Conservation (phyloP, 2,329 filamentous ascomycete species). For the Botryotinia globosa region DNA sequence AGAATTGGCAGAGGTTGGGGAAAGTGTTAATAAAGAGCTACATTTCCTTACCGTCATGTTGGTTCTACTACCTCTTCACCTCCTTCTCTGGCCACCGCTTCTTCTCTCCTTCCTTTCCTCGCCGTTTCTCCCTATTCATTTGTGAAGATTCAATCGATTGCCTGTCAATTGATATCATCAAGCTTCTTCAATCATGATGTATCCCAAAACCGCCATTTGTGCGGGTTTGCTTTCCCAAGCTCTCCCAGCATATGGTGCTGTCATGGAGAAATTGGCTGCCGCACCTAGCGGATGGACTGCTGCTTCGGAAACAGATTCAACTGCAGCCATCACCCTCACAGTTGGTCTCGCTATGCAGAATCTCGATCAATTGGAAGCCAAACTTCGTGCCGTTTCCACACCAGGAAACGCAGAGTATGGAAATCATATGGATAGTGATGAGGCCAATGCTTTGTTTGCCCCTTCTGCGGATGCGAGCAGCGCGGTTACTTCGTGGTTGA, state of each 20-base stretch:
- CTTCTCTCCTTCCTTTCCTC: not conserved
- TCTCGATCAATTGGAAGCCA: conserved; percentile 44
- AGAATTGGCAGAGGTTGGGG: not conserved
- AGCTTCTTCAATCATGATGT: conserved; percentile 17
- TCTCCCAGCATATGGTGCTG: conserved; percentile 7
- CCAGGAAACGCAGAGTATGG: conserved; percentile 53
- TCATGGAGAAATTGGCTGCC: conserved; percentile 23
- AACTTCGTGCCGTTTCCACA: conserved; percentile 46
- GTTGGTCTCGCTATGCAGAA: conserved; percentile 47
- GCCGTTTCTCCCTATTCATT: not conserved
- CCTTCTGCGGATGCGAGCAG: conserved; percentile 49
- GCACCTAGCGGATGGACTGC: conserved; percentile 28
- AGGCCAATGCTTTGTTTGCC: conserved; percentile 52
- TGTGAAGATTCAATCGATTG: not conserved
- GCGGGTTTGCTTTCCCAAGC: conserved; percentile 19
- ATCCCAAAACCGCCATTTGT: conserved; percentile 10
- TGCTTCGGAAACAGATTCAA: conserved; percentile 13
- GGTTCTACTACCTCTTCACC: not conserved
- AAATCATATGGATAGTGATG: conserved; percentile 48
- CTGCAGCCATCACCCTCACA: conserved; percentile 21
- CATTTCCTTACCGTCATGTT: not conserved
- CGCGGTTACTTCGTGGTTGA: conserved; percentile 54
- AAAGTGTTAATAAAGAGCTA: not conserved
- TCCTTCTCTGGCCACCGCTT: not conserved
- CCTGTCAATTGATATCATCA: not conserved